Conservation (phyloP, 805 yeast species). For the Candida silvatica region DNA sequence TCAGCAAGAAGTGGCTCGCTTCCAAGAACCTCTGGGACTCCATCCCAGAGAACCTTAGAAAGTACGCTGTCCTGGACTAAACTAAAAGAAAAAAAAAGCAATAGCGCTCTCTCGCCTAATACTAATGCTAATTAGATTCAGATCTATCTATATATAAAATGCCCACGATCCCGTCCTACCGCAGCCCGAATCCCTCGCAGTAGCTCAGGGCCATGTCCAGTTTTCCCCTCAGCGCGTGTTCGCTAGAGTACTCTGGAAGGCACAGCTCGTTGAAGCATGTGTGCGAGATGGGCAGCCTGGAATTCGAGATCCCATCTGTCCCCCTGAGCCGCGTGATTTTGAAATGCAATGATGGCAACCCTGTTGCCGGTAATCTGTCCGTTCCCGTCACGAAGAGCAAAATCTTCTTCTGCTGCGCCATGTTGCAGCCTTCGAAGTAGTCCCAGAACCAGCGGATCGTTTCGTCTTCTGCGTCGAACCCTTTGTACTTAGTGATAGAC, state of each 20-base stretch:
- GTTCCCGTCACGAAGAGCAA: conserved; percentile 82
- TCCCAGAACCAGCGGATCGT: conserved; percentile 86
- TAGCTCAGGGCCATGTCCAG: conserved; percentile 64
- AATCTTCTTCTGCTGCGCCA: conserved; percentile 48
- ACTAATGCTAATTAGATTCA: not conserved
- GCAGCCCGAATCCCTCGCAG: conserved; percentile 75
- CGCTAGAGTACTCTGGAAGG: conserved; percentile 52
- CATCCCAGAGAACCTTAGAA: conserved; percentile 62
- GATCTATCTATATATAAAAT: not conserved
- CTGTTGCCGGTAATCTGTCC: conserved; percentile 89
- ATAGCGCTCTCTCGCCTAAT: not conserved
- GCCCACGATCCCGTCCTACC: conserved; percentile 5
- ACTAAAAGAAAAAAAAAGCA: not conserved
- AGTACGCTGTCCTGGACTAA: conserved; percentile 48
- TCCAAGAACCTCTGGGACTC: conserved; percentile 55
- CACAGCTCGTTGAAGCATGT: conserved; percentile 93
- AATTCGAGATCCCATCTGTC: conserved; percentile 21
- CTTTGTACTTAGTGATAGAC: conserved; percentile 65
- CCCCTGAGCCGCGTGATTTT: conserved; percentile 44
- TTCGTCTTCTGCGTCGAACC: conserved; percentile 38
- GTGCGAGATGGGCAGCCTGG: conserved; percentile 75
- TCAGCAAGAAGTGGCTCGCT: conserved; percentile 70
- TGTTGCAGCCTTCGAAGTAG: conserved; percentile 39
- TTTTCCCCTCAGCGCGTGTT: conserved; percentile 48
- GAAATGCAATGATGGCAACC: conserved; percentile 66